These are phyloP conservation scores for Fusarium sp. DNA, from an alignment of 2,329 filamentous ascomycete species.

Conservation along the genomic window DNA sequence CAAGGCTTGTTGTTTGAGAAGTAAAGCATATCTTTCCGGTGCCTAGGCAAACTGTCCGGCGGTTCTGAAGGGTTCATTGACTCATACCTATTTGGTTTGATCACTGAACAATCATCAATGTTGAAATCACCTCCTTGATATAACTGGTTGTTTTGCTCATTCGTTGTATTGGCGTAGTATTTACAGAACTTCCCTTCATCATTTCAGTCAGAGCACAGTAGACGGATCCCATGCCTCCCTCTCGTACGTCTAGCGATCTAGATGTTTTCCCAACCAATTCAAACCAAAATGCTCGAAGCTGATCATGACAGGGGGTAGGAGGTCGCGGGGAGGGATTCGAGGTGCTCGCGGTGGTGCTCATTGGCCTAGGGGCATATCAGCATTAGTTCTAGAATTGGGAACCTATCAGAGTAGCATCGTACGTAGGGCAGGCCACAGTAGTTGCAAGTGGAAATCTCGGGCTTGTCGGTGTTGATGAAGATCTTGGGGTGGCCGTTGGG, in stretches of 20 bases:
- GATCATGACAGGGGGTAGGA: slow-evolving; percentile 79
- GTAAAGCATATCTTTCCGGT: background rate
- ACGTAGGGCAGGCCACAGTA: slow-evolving; percentile 97
- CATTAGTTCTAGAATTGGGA: background rate
- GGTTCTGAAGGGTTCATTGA: background rate
- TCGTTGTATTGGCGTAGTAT: slow-evolving; percentile 41
- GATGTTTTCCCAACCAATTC: slow-evolving; percentile 14
- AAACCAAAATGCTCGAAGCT: slow-evolving; percentile 16
- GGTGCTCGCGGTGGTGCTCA: slow-evolving; percentile 85
- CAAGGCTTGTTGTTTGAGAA: background rate
- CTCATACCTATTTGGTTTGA: background rate
- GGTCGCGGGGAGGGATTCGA: slow-evolving; percentile 83
- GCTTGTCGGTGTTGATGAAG: slow-evolving; percentile 98
- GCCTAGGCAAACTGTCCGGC: no score
- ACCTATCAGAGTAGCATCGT: slow-evolving; percentile 53
- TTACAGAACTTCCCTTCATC: slow-evolving; percentile 31
- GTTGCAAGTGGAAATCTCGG: slow-evolving; percentile 87
- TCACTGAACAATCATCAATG: background rate
- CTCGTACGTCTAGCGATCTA: slow-evolving; percentile 20
- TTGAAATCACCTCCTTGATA: background rate
- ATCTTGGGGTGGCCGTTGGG: slow-evolving; percentile 90
- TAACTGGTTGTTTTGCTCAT: slow-evolving; percentile 14
- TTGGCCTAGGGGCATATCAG: slow-evolving; percentile 72
- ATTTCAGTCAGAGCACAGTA: slow-evolving; percentile 28
- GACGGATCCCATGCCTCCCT: slow-evolving; percentile 10